Conservation (phyloP, 2,329 filamentous ascomycete species). For the Aspergillus sp. region DNA sequence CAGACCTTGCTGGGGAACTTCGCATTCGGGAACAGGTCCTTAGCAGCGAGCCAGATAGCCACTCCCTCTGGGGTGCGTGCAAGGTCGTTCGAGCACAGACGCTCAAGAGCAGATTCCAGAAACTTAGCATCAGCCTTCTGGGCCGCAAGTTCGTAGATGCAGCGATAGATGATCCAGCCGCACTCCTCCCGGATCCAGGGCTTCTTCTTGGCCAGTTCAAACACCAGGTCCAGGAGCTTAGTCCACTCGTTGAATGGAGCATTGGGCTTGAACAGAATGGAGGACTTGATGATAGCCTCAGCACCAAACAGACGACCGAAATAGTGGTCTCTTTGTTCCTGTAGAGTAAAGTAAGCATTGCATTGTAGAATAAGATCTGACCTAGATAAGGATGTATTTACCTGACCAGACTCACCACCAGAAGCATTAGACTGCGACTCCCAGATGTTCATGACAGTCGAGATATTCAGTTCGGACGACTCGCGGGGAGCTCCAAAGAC, state of each 20-base stretch:
- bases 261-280: constrained; percentile 64
- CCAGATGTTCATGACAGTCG: constrained; percentile 53
- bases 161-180: constrained; percentile 76
- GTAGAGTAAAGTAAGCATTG: constrained; percentile 43
- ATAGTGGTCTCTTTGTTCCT: constrained; percentile 83
- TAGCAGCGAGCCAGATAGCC: constrained; percentile 78
- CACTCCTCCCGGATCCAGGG: constrained; percentile 89
- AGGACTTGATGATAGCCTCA: constrained; percentile 80
- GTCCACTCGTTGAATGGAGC: constrained; percentile 54
- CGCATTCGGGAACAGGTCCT: constrained; percentile 64
- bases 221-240: constrained; percentile 69
- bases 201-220: constrained; percentile 76
- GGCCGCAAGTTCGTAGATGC: constrained; percentile 58
- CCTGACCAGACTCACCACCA: constrained; percentile 56
- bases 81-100: constrained; percentile 65
- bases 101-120: constrained; percentile 63
- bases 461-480: constrained; percentile 40
- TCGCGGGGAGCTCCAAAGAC: constrained; percentile 55
- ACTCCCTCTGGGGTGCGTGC: constrained; percentile 84
- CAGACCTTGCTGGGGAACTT: constrained; percentile 71
- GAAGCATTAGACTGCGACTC: constrained; percentile 55
- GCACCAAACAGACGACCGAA: constrained; percentile 86
- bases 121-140: constrained; percentile 48
- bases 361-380: background rate
- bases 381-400: constrained; percentile 31